Evolutionary conservation across 495 filamentous ascomycete species (phyloP).

Genomic region (Aspergillus campestris): DNA sequence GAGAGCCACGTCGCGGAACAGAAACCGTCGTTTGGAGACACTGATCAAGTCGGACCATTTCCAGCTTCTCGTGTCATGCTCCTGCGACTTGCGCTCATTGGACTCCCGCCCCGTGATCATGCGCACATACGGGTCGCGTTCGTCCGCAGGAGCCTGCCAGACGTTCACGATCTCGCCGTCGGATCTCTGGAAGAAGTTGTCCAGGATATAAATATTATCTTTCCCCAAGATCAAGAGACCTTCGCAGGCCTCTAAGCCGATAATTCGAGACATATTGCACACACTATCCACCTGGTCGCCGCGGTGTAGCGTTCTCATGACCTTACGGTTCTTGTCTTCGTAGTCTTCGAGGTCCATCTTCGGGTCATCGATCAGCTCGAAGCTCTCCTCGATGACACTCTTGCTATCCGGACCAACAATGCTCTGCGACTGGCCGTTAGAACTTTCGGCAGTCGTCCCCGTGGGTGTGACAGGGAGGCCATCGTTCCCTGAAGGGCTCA

Average conservation of each 20-base stretch:
- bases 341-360: conserved; percentile 76
- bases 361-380: conserved; percentile 87
- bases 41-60: conserved; percentile 90
- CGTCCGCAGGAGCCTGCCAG: conserved; percentile 83
- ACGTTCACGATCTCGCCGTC: conserved; percentile 96
- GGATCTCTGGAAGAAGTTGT: conserved; percentile 86
- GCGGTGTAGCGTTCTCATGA: conserved; percentile 87
- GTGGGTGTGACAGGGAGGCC: conserved; percentile 33
- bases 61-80: conserved; percentile 84
- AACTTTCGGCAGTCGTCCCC: conserved; percentile 16
- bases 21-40: conserved; percentile 90
- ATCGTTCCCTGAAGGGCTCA: conserved; percentile 20
- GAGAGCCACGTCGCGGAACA: conserved; percentile 90
- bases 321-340: conserved; percentile 95
- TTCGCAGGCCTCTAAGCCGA: conserved; percentile 86
- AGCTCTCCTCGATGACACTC: conserved; percentile 66
- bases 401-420: conserved; percentile 35
- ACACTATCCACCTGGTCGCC: conserved; percentile 90
- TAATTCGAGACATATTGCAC: conserved; percentile 88
- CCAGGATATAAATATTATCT: conserved; percentile 83
- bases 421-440: conserved; percentile 19
- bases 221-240: conserved; percentile 92
- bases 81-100: conserved; percentile 48
- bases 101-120: conserved; percentile 79
- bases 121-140: conserved; percentile 89